Conservation (phyloP, 1,284 basidiomycete genomes). For the Apiotrichum brassicae region DNA sequence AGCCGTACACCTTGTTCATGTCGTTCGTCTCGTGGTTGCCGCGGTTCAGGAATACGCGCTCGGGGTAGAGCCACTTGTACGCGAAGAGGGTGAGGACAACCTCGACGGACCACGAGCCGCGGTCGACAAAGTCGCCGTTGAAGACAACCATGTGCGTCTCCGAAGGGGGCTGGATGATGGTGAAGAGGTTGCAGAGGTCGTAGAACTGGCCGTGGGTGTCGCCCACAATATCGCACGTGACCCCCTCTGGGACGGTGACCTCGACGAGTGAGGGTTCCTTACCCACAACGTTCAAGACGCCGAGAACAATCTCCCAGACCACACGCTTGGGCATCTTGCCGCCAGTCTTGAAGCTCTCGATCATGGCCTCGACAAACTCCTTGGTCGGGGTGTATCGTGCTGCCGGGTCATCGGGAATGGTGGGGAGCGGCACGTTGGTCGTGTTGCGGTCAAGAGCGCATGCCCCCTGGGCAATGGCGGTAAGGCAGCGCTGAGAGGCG, state of each 20-base stretch:
- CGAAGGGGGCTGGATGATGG: conserved; percentile 75
- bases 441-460: conserved; percentile 35
- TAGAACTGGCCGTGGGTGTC: conserved; percentile 80
- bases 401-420: conserved; percentile 51
- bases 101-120: conserved; percentile 93
- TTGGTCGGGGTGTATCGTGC: conserved; percentile 59
- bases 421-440: conserved; percentile 58
- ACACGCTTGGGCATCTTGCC: conserved; percentile 70
- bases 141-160: conserved; percentile 78
- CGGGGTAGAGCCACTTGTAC: conserved; percentile 94
- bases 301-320: conserved; percentile 93
- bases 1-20: conserved; percentile 75
- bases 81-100: conserved; percentile 90
- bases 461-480: conserved; percentile 72
- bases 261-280: conserved; percentile 79
- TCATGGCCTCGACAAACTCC: conserved; percentile 78
- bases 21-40: conserved; percentile 96
- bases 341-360: conserved; percentile 85
- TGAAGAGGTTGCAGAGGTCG: conserved; percentile 82
- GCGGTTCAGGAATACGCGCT: conserved; percentile 80
- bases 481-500: conserved; percentile 62
- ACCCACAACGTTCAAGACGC: conserved; percentile 64
- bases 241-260: conserved; percentile 66
- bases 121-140: conserved; percentile 93
- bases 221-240: conserved; percentile 83